phyloP scores from a whole-genome alignment of 2,329 filamentous ascomycete genomes.

The Sporothrix globosa region DNA sequence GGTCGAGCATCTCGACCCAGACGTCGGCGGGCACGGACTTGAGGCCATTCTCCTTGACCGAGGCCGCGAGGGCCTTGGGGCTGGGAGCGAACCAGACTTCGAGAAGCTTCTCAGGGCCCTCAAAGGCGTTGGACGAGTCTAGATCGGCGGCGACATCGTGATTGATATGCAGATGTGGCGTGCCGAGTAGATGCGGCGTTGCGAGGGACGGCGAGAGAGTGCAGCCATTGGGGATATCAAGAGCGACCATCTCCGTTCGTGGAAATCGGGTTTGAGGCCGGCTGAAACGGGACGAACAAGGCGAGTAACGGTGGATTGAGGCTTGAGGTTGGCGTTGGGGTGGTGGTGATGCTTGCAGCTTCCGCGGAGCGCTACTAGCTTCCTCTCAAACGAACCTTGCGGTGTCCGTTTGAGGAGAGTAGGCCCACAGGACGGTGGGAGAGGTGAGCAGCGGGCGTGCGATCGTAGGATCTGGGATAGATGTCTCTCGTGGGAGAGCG shows the following conservation, averaged over 20 bases:
- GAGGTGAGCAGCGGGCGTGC: conserved; percentile 75
- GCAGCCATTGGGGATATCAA: conserved; percentile 77
- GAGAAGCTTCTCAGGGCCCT: conserved; percentile 96
- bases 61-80: conserved; percentile 69
- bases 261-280: conserved; percentile 5
- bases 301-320: not conserved
- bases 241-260: conserved; percentile 75
- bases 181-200: conserved; percentile 68
- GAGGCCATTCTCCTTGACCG: conserved; percentile 73
- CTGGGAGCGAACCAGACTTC: conserved; percentile 97
- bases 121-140: conserved; percentile 94
- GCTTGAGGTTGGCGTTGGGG: not conserved
- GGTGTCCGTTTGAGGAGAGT: conserved; percentile 92
- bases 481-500: conserved; percentile 65
- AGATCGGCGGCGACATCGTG: conserved; percentile 89
- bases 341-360: conserved; percentile 41
- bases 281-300: not conserved
- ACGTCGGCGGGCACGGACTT: conserved; percentile 81
- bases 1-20: conserved; percentile 96
- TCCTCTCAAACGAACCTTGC: conserved; percentile 95
- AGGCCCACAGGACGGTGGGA: conserved; percentile 89
- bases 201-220: conserved; percentile 80
- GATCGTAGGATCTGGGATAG: conserved; percentile 44
- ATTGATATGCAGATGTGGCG: conserved; percentile 93
- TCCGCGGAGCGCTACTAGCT: conserved; percentile 97